These are phyloP conservation scores for Daldinia bambusicola DNA, from an alignment of 495 filamentous ascomycete species.

Conservation along the genomic window DNA sequence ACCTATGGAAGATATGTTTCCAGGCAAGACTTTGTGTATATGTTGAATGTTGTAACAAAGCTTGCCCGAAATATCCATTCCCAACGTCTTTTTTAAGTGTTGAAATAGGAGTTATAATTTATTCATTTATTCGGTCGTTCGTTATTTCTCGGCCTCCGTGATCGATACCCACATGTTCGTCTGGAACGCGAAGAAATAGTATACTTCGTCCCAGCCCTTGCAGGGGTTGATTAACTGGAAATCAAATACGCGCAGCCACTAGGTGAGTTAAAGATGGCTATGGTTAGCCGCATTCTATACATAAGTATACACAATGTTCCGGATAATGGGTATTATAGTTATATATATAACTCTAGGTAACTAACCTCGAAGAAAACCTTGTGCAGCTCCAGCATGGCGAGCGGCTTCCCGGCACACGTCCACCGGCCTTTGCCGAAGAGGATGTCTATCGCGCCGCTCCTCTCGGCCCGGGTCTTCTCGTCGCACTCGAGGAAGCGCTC, in stretches of 20 bases:
- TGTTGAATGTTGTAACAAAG: no score
- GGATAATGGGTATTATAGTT: no score
- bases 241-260: not conserved
- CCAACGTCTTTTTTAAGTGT: no score
- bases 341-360: no score
- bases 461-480: not conserved
- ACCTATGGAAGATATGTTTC: no score
- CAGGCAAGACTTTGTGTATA: no score
- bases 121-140: not conserved
- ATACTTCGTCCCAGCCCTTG: not conserved
- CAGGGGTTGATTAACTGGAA: not conserved
- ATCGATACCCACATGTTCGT: not conserved
- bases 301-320: no score
- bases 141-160: not conserved
- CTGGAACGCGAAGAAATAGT: not conserved
- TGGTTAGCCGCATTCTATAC: no score
- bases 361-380: constrained; percentile 1
- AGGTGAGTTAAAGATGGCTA: no score
- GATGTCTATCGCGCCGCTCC: not conserved
- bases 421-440: not conserved
- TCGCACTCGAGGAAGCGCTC: constrained; percentile 6
- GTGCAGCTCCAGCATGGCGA: not conserved
- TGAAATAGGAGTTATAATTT: no score
- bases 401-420: not conserved
- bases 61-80: no score